phyloP scores from a whole-genome alignment of 192 early-diverging fungal genomes.

The Cetraspora pellucida region DNA sequence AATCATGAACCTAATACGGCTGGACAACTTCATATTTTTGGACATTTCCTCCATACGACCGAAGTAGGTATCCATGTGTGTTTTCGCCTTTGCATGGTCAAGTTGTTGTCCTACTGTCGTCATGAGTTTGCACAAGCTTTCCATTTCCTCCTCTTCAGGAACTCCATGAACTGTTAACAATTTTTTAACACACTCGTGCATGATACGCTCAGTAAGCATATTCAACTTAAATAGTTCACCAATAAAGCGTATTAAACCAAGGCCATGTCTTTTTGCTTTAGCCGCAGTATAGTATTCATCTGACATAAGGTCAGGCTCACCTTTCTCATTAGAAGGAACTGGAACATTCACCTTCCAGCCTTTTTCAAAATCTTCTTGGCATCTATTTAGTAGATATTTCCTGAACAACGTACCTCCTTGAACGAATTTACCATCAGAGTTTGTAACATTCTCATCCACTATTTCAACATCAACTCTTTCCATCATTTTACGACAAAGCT shows the following conservation, averaged over 20 bases:
- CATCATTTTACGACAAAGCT: constrained; percentile 81
- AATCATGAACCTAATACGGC: constrained; percentile 94
- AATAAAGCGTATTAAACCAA: constrained; percentile 93
- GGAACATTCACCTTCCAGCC: constrained; percentile 86
- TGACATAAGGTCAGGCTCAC: constrained; percentile 67
- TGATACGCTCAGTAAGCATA: constrained; percentile 94
- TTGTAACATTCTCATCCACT: constrained; percentile 63
- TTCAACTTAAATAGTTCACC: constrained; percentile 91
- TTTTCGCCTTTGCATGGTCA: constrained; percentile 64
- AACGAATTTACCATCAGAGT: constrained; percentile 55
- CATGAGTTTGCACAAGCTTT: constrained; percentile 90
- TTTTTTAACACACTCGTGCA: constrained; percentile 87
- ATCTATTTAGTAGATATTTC: constrained; percentile 86
- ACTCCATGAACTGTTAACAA: constrained; percentile 71
- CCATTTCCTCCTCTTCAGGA: constrained; percentile 94
- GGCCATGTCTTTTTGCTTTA: constrained; percentile 93
- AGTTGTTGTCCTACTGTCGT: constrained; percentile 85
- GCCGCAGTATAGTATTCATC: constrained; percentile 80
- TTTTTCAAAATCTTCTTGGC: constrained; percentile 94
- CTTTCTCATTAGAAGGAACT: constrained; percentile 56
- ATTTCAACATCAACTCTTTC: constrained; percentile 59
- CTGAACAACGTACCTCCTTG: constrained; percentile 79
- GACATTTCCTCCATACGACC: constrained; percentile 77
- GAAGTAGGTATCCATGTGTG: constrained; percentile 86
- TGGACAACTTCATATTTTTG: constrained; percentile 65